phyloP scores from a whole-genome alignment of 2,329 filamentous ascomycete species.

The Exophiala alcalophila region DNA sequence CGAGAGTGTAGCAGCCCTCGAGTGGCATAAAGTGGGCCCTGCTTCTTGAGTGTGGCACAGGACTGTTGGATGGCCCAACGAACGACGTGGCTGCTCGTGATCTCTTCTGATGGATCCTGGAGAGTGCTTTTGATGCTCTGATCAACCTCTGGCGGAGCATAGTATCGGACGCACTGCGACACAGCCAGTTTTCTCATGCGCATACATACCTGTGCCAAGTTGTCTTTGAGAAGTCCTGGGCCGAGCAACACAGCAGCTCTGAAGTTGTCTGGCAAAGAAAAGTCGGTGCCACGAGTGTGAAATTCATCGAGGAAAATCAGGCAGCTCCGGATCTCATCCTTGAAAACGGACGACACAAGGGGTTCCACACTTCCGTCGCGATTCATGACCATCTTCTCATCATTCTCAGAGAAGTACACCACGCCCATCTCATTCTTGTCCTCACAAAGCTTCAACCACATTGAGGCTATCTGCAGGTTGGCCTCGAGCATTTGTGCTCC shows the following conservation, averaged over 20 bases:
- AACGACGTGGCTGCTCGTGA: slow-evolving; percentile 54
- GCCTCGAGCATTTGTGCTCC: slow-evolving; percentile 67
- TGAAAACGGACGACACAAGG: slow-evolving; percentile 59
- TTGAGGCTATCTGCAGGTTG: slow-evolving; percentile 53
- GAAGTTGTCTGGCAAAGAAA: slow-evolving; percentile 58
- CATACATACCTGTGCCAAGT: slow-evolving; percentile 56
- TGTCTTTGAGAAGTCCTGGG: slow-evolving; percentile 63
- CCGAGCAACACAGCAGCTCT: slow-evolving; percentile 68
- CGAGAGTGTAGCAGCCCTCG: slow-evolving; percentile 55
- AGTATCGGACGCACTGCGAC: slow-evolving; percentile 64
- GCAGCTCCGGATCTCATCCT: slow-evolving; percentile 55
- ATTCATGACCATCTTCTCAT: slow-evolving; percentile 36
- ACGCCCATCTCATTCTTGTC: slow-evolving; percentile 43
- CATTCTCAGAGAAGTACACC: slow-evolving; percentile 53
- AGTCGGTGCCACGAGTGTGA: slow-evolving; percentile 67
- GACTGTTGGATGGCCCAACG: slow-evolving; percentile 61
- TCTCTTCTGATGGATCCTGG: slow-evolving; percentile 8
- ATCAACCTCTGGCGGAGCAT: slow-evolving; percentile 58
- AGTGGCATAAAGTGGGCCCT: slow-evolving; percentile 58
- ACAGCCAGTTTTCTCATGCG: slow-evolving; percentile 66
- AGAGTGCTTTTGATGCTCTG: slow-evolving; percentile 46
- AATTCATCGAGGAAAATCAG: slow-evolving; percentile 68
- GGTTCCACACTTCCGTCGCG: slow-evolving; percentile 30
- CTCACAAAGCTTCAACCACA: slow-evolving; percentile 49
- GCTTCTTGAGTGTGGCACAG: slow-evolving; percentile 47